Percentiles rank a stretch among this genome's conserved stretches.
Conservation (phyloP, 129 eudicot species). For the Flaveria robusta region DNA sequence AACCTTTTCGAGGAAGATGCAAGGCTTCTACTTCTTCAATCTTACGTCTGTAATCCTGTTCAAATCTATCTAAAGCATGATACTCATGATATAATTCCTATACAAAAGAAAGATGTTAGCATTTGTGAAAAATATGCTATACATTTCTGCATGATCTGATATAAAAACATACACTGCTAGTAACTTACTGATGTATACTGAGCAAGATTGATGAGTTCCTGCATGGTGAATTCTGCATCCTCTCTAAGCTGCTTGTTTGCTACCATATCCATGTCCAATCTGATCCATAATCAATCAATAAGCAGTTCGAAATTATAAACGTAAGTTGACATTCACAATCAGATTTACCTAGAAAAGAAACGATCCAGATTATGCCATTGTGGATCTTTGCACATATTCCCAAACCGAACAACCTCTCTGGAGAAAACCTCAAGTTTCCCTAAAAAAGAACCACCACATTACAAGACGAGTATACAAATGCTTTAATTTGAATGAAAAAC, state of each 20-base stretch:
- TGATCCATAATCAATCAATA: slow-evolving; percentile 35
- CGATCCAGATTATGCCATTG: slow-evolving; percentile 92
- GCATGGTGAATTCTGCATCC: slow-evolving; percentile 68
- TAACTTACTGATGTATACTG: slow-evolving; percentile 87
- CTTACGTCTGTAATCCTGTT: slow-evolving; percentile 81
- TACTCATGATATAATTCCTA: slow-evolving; percentile 89
- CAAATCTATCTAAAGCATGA: slow-evolving; percentile 83
- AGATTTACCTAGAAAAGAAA: slow-evolving; percentile 61
- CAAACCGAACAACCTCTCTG: slow-evolving; percentile 87
- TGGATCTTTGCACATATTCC: slow-evolving; percentile 85
- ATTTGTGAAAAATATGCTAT: not conserved
- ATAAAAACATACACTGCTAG: slow-evolving; percentile 16
- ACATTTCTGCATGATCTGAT: slow-evolving; percentile 1
- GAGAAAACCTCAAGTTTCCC: slow-evolving; percentile 86
- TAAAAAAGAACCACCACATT: slow-evolving; percentile 23
- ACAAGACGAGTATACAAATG: slow-evolving; percentile 3
- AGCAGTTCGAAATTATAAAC: not conserved
- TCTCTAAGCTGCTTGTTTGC: slow-evolving; percentile 50
- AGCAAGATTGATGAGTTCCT: slow-evolving; percentile 62
- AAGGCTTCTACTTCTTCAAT: slow-evolving; percentile 81
- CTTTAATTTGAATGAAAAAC: slow-evolving; percentile 30
- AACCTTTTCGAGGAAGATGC: slow-evolving; percentile 90
- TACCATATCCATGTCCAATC: slow-evolving; percentile 60
- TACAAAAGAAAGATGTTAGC: slow-evolving; percentile 22
- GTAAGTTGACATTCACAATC: not conserved